Conservation (phyloP, 2,329 filamentous ascomycete species). For the Coniochaeta sp. region DNA sequence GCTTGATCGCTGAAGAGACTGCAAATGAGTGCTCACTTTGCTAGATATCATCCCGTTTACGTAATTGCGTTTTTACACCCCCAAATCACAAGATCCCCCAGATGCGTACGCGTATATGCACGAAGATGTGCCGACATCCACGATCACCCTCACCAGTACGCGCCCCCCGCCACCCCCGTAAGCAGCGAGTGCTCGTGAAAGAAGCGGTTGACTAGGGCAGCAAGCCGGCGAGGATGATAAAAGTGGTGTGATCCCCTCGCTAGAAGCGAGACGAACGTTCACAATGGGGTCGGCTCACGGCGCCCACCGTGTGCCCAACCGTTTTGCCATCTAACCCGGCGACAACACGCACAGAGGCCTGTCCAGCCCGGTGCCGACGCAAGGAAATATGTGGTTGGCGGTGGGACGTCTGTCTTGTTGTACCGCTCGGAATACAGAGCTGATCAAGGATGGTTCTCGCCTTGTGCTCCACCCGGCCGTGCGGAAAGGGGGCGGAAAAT, state of each 20-base stretch:
- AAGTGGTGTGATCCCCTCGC: constrained; percentile 9
- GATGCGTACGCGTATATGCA: neutral
- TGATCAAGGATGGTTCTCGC: constrained; percentile 64
- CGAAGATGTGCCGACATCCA: constrained; percentile 18
- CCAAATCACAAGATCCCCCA: neutral
- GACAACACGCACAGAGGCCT: constrained; percentile 1
- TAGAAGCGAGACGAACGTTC: neutral
- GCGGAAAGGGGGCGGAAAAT: constrained; percentile 34
- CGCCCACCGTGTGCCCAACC: constrained; percentile 2
- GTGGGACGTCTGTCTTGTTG: constrained; percentile 30
- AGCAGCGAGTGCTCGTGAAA: constrained; percentile 4
- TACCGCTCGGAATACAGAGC: constrained; percentile 74
- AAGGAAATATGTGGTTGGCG: constrained; percentile 7
- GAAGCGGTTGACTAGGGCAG: constrained; percentile 25
- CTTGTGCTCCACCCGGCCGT: constrained; percentile 71
- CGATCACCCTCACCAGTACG: constrained; percentile 11
- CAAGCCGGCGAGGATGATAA: constrained; percentile 32
- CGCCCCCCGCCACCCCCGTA: constrained; percentile 6
- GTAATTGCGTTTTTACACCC: neutral
- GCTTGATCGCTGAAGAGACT: no score
- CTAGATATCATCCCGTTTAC: neutral
- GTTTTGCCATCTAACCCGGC: neutral
- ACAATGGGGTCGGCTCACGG: neutral
- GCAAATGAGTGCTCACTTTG: neutral
- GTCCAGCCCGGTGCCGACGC: neutral